These are phyloP conservation scores for Aspergillus indologenus DNA, from an alignment of 495 filamentous ascomycete genomes.

Conservation along the genomic window DNA sequence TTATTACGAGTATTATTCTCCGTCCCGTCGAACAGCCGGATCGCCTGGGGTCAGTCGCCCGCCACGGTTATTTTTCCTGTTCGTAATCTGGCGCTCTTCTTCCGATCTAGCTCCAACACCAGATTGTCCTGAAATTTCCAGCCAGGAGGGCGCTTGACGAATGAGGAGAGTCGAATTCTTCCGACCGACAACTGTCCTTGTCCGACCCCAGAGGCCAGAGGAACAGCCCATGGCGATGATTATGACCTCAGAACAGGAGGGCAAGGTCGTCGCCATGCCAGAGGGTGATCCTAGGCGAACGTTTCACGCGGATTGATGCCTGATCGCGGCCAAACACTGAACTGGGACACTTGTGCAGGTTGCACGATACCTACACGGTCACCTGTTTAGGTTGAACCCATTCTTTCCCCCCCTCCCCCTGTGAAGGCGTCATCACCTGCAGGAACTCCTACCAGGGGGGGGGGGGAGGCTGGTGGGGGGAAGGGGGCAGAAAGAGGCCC, in stretches of 20 bases:
- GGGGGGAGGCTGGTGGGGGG: background rate
- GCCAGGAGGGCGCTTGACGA: background rate
- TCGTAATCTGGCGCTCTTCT: background rate
- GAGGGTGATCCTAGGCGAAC: background rate
- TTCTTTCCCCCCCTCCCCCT: background rate
- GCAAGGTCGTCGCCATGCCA: background rate
- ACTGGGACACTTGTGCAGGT: background rate
- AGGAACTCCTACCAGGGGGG: background rate
- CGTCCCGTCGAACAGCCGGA: conserved; percentile 3
- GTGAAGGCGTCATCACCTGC: background rate
- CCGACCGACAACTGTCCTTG: background rate
- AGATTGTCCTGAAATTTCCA: conserved; percentile 1
- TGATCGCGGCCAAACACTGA: background rate
- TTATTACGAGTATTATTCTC: background rate
- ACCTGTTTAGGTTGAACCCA: background rate
- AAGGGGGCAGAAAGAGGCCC: conserved; percentile 6
- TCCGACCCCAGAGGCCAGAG: background rate
- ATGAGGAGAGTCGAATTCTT: background rate
- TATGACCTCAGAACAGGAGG: background rate
- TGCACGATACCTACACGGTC: conserved; percentile 5
- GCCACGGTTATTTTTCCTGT: background rate
- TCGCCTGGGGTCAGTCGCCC: conserved; percentile 6
- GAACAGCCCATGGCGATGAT: background rate
- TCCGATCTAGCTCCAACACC: background rate
- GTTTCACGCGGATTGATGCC: conserved; percentile 5